Evolutionary conservation across 257 asterid species (phyloP).

Genomic region (Fraxinus cuspidata): DNA sequence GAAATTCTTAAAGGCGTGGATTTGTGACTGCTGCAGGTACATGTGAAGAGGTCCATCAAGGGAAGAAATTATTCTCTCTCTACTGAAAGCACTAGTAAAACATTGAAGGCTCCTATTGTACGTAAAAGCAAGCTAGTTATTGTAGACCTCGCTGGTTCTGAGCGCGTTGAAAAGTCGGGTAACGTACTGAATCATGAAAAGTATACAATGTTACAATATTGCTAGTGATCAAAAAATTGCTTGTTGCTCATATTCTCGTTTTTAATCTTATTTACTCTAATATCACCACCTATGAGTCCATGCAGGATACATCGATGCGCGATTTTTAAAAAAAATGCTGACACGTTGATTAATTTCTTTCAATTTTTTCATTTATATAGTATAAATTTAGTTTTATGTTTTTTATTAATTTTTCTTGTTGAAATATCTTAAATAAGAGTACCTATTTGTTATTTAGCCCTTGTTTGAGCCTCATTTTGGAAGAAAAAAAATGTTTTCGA

Average conservation of each 20-base stretch:
- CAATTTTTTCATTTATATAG: no score
- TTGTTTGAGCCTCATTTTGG: no score
- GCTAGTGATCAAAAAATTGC: not conserved
- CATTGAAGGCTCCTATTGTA: constrained; percentile 66
- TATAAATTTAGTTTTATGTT: no score
- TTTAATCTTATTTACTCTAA: not conserved
- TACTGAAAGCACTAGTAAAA: constrained; percentile 56
- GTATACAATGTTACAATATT: constrained; percentile 9
- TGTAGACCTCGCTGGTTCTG: constrained; percentile 98
- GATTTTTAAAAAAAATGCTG: no score
- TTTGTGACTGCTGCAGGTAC: constrained; percentile 46
- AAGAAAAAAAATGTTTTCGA: no score
- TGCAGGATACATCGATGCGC: no score
- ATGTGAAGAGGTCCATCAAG: constrained; percentile 66
- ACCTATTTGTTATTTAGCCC: no score
- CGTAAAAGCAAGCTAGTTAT: constrained; percentile 78
- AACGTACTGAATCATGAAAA: constrained; percentile 18
- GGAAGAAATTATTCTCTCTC: constrained; percentile 57
- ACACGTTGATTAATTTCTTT: no score
- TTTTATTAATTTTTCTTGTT: no score
- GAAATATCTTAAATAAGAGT: no score
- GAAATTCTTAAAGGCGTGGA: constrained; percentile 8
- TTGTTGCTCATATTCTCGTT: not conserved
- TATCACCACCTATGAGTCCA: not conserved
- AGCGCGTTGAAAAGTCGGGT: constrained; percentile 86